Evolutionary conservation across 1,284 basidiomycete species (phyloP), one percentile per base, ranked within the genome.

Genomic region (Naganishia liquefaciens): DNA sequence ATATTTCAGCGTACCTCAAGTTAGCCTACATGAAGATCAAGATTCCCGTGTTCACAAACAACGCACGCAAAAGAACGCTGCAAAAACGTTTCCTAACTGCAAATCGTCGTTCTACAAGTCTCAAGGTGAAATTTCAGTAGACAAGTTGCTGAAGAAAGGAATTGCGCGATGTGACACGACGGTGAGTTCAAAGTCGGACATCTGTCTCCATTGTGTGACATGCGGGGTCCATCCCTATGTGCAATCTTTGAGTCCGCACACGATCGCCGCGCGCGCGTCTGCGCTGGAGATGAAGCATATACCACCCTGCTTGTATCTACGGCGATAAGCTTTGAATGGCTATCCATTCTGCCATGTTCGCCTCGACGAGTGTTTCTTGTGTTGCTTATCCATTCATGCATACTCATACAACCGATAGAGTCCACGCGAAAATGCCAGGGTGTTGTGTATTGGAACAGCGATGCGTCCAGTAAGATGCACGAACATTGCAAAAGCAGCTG

Each of bases 1-100:
- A 23, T 53, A 62, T 55, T 25, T n/a, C 28, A 43, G 19, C 28
- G n/a, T 51, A 25, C 60, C 28, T 53, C 40, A 62, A 62, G 49
- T 23, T 47, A 23, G 25, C 21, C 42, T 46, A 43, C 37, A 52
- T n/a, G 42, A 52, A 46, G 21, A 33, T 53, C 60, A 62, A 62
- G 25, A 33, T 43, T 46, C 28, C 19, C 33, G 27, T 19, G 33
- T 46, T 62, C 50, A 61, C 43, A 33, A 52, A n/a, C n/a, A 43
- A 30, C 17, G 39, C 37, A 46, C 30, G 39, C 37, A 46, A 5
- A 49, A 28, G 21, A 25, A 46, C 27, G 46, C 21, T 25, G 43
- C 43, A 21, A 57, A 42, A 47, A 3, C 23, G 50, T 27, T 11
- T 30, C 37, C n/a, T 27, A 37, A 19, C 27, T 23, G 15, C 42